Evolutionary conservation across 1,139 yeast species (phyloP).

Genomic region (Ogataea hybrid): DNA sequence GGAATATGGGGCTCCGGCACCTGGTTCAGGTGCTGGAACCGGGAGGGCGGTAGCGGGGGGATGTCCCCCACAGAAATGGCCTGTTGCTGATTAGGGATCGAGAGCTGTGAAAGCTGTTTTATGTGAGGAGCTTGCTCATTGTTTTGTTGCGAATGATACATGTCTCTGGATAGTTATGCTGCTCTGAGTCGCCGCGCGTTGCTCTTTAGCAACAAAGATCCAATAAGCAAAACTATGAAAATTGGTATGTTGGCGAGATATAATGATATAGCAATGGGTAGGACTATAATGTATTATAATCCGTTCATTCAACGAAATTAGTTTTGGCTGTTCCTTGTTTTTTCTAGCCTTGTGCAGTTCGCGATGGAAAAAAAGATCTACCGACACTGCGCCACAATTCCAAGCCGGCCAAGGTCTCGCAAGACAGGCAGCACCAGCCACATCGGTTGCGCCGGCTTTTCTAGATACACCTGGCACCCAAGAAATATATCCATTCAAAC

Average conservation of each 20-base stretch:
- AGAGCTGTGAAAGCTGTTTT: slow-evolving; percentile 7
- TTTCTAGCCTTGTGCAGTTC: slow-evolving; percentile 5
- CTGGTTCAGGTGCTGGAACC: slow-evolving; percentile 13
- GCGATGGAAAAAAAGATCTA: slow-evolving; percentile 5
- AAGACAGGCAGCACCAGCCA: not conserved
- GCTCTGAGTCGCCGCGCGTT: not conserved
- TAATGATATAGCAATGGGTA: not conserved
- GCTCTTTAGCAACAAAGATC: slow-evolving; percentile 2
- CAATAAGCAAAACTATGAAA: not conserved
- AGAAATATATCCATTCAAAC: not conserved
- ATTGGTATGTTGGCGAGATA: not conserved
- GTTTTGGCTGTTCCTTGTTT: slow-evolving; percentile 10
- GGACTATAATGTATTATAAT: slow-evolving; percentile 7
- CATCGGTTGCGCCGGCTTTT: not conserved
- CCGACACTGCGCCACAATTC: slow-evolving; percentile 2
- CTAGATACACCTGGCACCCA: slow-evolving; percentile 6
- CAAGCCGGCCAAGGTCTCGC: not conserved
- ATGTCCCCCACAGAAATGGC: slow-evolving; percentile 16
- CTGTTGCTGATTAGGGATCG: slow-evolving; percentile 2
- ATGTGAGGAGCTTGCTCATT: slow-evolving; percentile 1
- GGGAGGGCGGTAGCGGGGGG: slow-evolving; percentile 26
- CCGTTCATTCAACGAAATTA: slow-evolving; percentile 7
- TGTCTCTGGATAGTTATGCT: not conserved
- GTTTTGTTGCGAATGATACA: slow-evolving; percentile 9
- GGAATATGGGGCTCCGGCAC: not conserved